These are phyloP conservation scores for Fusarium metavorans DNA, from an alignment of 2,329 filamentous ascomycete species.

Conservation along the genomic window DNA sequence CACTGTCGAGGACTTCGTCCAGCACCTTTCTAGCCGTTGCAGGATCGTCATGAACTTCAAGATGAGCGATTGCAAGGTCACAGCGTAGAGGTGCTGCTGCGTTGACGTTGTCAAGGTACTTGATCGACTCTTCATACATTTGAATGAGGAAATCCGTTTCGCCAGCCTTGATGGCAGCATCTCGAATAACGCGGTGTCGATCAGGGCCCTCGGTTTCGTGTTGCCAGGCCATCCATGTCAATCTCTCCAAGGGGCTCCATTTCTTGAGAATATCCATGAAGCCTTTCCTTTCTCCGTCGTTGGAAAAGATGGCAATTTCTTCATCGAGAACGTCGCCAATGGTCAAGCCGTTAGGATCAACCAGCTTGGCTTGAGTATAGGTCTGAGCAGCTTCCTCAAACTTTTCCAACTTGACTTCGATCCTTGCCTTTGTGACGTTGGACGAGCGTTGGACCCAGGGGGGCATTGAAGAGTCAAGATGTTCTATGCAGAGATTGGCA, in stretches of 20 bases:
- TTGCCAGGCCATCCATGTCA: conserved; percentile 44
- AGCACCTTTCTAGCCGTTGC: conserved; percentile 30
- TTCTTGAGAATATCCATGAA: conserved; percentile 37
- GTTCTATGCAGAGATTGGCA: conserved; percentile 3
- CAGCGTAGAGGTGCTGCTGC: conserved; percentile 40
- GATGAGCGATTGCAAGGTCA: conserved; percentile 32
- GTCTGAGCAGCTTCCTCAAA: conserved; percentile 24
- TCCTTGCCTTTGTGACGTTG: conserved; percentile 33
- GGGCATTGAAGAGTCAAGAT: conserved; percentile 13
- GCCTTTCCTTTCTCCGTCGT: conserved; percentile 11
- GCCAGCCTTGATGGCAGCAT: conserved; percentile 24
- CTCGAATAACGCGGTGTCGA: conserved; percentile 22
- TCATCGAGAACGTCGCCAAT: conserved; percentile 33
- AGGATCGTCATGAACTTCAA: conserved; percentile 28
- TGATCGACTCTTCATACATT: conserved; percentile 38
- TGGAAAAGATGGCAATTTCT: conserved; percentile 34
- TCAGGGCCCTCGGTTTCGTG: conserved; percentile 24
- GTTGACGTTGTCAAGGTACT: conserved; percentile 44
- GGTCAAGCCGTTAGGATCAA: conserved; percentile 37
- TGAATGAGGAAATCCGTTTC: conserved; percentile 38
- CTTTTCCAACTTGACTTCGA: conserved; percentile 24
- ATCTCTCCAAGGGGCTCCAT: conserved; percentile 42
- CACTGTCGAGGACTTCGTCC: conserved; percentile 41
- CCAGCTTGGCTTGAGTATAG: conserved; percentile 23
- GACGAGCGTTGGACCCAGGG: conserved; percentile 22